A percentile compares a stretch with the other conserved stretches of the same genome.
phyloP scores from a whole-genome alignment of 2,329 filamentous ascomycete genomes.

The Curvularia sp. region DNA sequence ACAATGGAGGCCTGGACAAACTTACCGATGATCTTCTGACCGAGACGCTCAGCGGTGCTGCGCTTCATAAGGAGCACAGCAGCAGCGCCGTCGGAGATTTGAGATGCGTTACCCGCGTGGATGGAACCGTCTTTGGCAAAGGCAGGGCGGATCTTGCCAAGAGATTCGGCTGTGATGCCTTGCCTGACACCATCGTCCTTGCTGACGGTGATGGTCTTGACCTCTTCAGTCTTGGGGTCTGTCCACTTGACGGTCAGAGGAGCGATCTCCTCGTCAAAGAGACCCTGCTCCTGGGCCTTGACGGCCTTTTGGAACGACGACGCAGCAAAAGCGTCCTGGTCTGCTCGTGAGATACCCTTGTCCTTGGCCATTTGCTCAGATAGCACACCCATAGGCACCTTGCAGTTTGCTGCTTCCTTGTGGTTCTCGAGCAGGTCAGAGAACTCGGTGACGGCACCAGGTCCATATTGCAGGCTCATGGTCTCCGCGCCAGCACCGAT shows the following conservation, averaged over 20 bases:
- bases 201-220: conserved; percentile 79
- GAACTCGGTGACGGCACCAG: conserved; percentile 88
- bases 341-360: conserved; percentile 70
- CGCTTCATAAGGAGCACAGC: conserved; percentile 96
- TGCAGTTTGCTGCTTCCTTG: conserved; percentile 89
- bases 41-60: conserved; percentile 84
- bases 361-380: conserved; percentile 96
- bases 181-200: conserved; percentile 87
- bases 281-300: conserved; percentile 83
- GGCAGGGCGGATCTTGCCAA: conserved; percentile 88
- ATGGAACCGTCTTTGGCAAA: conserved; percentile 93
- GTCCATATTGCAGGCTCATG: conserved; percentile 93
- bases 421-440: conserved; percentile 84
- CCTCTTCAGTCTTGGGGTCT: conserved; percentile 89
- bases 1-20: conserved; percentile 85
- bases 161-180: conserved; percentile 84
- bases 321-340: conserved; percentile 95
- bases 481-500: conserved; percentile 95
- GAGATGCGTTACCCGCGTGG: conserved; percentile 94
- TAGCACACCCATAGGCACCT: conserved; percentile 93
- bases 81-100: conserved; percentile 92
- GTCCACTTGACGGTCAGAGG: conserved; percentile 86
- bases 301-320: conserved; percentile 87
- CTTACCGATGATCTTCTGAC: conserved; percentile 90
- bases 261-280: conserved; percentile 90